Base-by-base conservation (phyloP, 352 stramenopile species). In the Pythium brassicae region DNA sequence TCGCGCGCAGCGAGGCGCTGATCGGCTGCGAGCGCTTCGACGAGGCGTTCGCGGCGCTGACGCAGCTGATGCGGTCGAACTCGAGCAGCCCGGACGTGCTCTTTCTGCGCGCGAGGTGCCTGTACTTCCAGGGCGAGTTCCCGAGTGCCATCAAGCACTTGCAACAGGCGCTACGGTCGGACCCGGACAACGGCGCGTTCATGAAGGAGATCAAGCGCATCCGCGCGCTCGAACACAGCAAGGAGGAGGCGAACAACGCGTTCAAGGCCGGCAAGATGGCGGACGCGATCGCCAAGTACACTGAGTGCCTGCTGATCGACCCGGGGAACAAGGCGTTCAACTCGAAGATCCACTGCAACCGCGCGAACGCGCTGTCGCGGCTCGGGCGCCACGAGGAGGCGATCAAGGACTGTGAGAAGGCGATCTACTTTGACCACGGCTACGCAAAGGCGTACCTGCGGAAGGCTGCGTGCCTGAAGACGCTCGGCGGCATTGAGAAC, bases 41-140 rank as follows among this genome's bases (percentile, higher is more conserved):
- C 57, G 82, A 95, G 63, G 84, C 86, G 15, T 94, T 92, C 59
- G 80, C 80, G 17, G 71, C 79, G 39, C 61, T 92, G 20, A 92
- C 86, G 57, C 78, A 92, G 65, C 68, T 94, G 26, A 92, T 93
- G 81, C 82, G 83, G 50, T 89, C 81, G 47, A 76, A 94, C 65
- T 85, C 84, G 46, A 86, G 75, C 66, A 89, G 78, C 45, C 75
- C 82, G 2, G 83, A 95, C 48, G 66, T 98, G 52, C 66, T 98
- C 19, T 93, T 87, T 59, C 55, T 94, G 50, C 84, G 88, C 35
- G 92, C 89, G 14, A 73, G 79, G 26, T 97, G 87, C 61, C 68
- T 98, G 50, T 97, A 97, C 63, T 92, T 78, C 61, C 89, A 97
- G 71, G 94, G 93, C 42, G 92, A 97, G 63, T 89, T 98, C 59